Base-by-base conservation (phyloP, 2,329 filamentous ascomycete genomes). In the Neocatenulostroma microsporum region DNA sequence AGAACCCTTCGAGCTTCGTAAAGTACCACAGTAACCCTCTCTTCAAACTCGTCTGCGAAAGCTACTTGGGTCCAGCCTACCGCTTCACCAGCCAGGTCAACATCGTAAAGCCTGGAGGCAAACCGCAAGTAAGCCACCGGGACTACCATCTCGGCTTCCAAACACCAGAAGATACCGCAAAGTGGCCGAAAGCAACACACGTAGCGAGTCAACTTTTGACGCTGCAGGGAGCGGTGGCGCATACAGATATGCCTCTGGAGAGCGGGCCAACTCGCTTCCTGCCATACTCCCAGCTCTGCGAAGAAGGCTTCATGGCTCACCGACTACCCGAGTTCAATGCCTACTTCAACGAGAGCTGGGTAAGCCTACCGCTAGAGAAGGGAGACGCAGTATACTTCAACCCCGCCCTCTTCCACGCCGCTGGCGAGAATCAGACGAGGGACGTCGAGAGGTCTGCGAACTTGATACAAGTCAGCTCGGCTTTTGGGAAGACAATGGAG, bases 111-210 rank as follows among this genome's bases (percentile, higher is more conserved):
- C 75, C 77, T 0, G 73, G 74, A 13, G 73, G 73, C 1, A 60
- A 65, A 23, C 63, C 77, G 1, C 77, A 81, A 49, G 66, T 70
- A 19, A 63, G 62, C 6, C 77, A 81, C 49, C 66, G 76, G 1
- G 77, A 81, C 50, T 80, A 80, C 49, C 76, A 80, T 48, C 64
- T 81, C 1, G 77, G 76, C 0, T 80, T 80, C 56, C 74, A 78
- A 53, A 72, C 68, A 0, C 51, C 63, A 3, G 64, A 65, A 5
- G 58, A 58, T 1, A 68, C 64, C 28, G 62, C 63, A 0, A 56
- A 50, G 13, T 74, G 70, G 41, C 76, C 76, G 0, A 65, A 62
- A 25, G 64, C 64, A 0, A 63, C 69, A 53, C 77, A 81, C 28
- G 45, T 67, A 1, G 67, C 73, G 0, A 73, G 66, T 18, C 73